Conservation (phyloP, 441 rosid genomes). For the Hypseocharis bilobata region DNA sequence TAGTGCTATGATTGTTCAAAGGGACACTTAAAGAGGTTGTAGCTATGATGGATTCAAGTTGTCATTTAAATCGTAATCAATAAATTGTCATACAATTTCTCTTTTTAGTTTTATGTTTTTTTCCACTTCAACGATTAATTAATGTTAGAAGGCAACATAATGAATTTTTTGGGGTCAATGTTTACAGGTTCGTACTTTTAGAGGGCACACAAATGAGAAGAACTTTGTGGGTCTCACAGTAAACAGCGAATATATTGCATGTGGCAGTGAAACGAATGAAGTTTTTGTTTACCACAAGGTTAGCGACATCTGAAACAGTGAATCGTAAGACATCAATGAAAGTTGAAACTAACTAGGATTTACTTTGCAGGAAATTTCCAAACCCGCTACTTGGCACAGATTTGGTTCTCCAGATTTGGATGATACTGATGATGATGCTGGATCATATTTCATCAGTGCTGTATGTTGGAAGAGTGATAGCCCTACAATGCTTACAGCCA, state of each 20-base stretch:
- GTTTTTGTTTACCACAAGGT: slow-evolving; percentile 97
- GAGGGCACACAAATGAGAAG: slow-evolving; percentile 90
- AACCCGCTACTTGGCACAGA: slow-evolving; percentile 73
- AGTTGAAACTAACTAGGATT: not conserved
- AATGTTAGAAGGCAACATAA: no score
- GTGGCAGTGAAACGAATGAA: slow-evolving; percentile 95
- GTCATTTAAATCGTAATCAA: not conserved
- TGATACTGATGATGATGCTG: slow-evolving; percentile 76
- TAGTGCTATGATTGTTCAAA: not conserved
- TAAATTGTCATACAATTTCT: no score
- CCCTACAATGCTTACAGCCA: slow-evolving; percentile 88
- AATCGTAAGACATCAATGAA: not conserved
- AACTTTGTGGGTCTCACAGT: slow-evolving; percentile 92
- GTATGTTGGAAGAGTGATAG: slow-evolving; percentile 97
- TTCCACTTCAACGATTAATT: no score
- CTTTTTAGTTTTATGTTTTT: no score
- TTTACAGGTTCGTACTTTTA: slow-evolving; percentile 71
- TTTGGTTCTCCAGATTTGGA: slow-evolving; percentile 84
- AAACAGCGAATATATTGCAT: slow-evolving; percentile 71
- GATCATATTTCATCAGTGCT: slow-evolving; percentile 84
- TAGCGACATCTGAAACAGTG: slow-evolving; percentile 10
- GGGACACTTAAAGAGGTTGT: not conserved
- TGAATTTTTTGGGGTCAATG: slow-evolving; percentile 1
- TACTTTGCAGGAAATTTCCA: slow-evolving; percentile 67
- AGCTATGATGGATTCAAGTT: not conserved